Percentiles rank a stretch among this genome's conserved stretches.
Conservation (phyloP, 1,139 yeast genomes). For the Candida sojae region DNA sequence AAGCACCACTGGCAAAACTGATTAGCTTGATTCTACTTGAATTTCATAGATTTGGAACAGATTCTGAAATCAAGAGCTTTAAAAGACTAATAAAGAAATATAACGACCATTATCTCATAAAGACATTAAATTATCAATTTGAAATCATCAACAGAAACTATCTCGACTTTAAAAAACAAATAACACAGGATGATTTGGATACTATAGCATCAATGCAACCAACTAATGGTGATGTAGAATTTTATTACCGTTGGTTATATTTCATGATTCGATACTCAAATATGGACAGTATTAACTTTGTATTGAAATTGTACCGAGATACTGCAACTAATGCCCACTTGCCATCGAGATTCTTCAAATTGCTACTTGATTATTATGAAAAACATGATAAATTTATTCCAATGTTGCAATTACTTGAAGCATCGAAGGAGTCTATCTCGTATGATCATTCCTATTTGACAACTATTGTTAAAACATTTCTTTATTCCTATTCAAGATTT, state of each 20-base stretch:
- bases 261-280: conserved; percentile 19
- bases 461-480: conserved; percentile 30
- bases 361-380: conserved; percentile 18
- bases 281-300: conserved; percentile 25
- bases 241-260: conserved; percentile 16
- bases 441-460: conserved; percentile 22
- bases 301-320: conserved; percentile 18
- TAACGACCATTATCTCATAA: conserved; percentile 24
- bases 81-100: conserved; percentile 23
- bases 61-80: conserved; percentile 26
- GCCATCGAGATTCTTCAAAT: conserved; percentile 14
- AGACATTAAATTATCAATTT: conserved; percentile 25
- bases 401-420: conserved; percentile 11
- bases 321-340: background rate
- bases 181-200: conserved; percentile 26
- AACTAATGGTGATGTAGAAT: conserved; percentile 8
- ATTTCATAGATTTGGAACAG: conserved; percentile 31
- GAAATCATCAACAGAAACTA: conserved; percentile 29
- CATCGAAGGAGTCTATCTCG: conserved; percentile 16
- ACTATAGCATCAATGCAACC: conserved; percentile 11
- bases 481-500: conserved; percentile 36
- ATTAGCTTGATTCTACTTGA: conserved; percentile 31
- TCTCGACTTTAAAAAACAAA: conserved; percentile 24
- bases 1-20: conserved; percentile 27
- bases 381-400: conserved; percentile 15